phyloP scores from a whole-genome alignment of 2,329 filamentous ascomycete genomes.

The Diplocarpon rosae region DNA sequence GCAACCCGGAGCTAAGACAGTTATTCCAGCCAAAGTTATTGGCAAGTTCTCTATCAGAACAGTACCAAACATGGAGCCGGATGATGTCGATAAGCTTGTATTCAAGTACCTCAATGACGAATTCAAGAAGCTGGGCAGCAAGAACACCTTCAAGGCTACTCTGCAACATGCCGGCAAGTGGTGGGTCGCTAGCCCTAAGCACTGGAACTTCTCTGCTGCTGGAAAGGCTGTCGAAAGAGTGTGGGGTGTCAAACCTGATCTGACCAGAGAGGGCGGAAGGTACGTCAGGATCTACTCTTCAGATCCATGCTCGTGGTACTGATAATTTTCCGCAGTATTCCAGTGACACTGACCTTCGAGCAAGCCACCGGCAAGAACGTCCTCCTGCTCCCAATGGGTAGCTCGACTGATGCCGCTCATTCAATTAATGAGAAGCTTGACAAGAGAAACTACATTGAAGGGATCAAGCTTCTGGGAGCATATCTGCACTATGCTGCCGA shows the following conservation, averaged over 20 bases:
- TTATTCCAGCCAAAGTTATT: conserved; percentile 94
- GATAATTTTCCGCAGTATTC: conserved; percentile 53
- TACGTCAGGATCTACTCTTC: conserved; percentile 30
- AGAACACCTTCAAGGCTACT: conserved; percentile 77
- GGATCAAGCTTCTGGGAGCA: conserved; percentile 86
- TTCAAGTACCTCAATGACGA: conserved; percentile 73
- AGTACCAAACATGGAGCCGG: conserved; percentile 93
- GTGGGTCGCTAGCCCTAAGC: conserved; percentile 96
- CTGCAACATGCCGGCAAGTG: conserved; percentile 91
- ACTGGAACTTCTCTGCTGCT: conserved; percentile 97
- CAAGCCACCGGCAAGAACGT: conserved; percentile 98
- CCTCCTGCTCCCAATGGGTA: conserved; percentile 89
- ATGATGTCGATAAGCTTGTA: conserved; percentile 76
- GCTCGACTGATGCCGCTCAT: conserved; percentile 90
- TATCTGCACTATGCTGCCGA: conserved; percentile 95
- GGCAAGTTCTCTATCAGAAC: conserved; percentile 98
- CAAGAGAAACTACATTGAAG: conserved; percentile 95
- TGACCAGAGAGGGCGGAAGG: conserved; percentile 91
- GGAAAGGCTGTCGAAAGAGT: conserved; percentile 94
- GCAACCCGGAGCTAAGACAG: conserved; percentile 88
- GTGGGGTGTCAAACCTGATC: conserved; percentile 85
- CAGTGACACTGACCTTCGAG: conserved; percentile 94
- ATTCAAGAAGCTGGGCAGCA: conserved; percentile 79
- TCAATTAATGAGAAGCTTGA: conserved; percentile 99
- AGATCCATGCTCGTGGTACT: background rate